Evolutionary conservation across 1,139 yeast species (phyloP).

Genomic region (Meyerozyma sp.): DNA sequence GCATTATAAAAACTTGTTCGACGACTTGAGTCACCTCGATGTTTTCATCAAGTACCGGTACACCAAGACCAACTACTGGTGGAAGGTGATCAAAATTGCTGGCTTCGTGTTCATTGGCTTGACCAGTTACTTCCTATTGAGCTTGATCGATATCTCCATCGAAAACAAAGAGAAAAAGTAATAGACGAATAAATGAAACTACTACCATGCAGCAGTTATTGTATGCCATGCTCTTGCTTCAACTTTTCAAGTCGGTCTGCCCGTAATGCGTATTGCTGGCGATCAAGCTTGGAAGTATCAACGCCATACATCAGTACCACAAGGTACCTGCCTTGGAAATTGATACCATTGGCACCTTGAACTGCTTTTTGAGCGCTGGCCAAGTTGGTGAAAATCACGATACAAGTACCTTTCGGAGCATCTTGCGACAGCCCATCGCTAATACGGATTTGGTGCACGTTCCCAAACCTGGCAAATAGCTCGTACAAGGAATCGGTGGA

Average conservation of each 20-base stretch:
- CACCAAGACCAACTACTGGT: slow-evolving; percentile 45
- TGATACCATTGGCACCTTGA: slow-evolving; percentile 54
- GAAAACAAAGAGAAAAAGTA: slow-evolving; percentile 10
- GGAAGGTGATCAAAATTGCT: slow-evolving; percentile 66
- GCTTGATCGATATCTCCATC: slow-evolving; percentile 31
- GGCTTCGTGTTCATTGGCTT: slow-evolving; percentile 60
- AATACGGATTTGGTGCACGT: slow-evolving; percentile 49
- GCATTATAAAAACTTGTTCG: slow-evolving; percentile 59
- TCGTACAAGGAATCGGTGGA: slow-evolving; percentile 45
- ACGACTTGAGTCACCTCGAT: slow-evolving; percentile 57
- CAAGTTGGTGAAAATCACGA: slow-evolving; percentile 49
- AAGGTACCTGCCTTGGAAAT: slow-evolving; percentile 54
- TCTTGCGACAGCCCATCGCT: slow-evolving; percentile 31
- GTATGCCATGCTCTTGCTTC: slow-evolving; percentile 12
- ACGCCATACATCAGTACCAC: slow-evolving; percentile 45
- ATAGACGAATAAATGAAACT: not conserved
- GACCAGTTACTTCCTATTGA: slow-evolving; percentile 49
- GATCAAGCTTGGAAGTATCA: slow-evolving; percentile 25
- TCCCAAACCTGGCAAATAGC: slow-evolving; percentile 54
- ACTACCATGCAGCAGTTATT: too few relatives aligned
- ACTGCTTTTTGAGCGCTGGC: slow-evolving; percentile 47
- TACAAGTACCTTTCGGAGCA: slow-evolving; percentile 48
- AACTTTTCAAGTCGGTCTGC: slow-evolving; percentile 16
- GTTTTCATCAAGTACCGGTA: slow-evolving; percentile 61
- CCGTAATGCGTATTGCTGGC: slow-evolving; percentile 17